Base-by-base conservation (phyloP, 2,329 filamentous ascomycete species). In the Colletotrichum caudatum region DNA sequence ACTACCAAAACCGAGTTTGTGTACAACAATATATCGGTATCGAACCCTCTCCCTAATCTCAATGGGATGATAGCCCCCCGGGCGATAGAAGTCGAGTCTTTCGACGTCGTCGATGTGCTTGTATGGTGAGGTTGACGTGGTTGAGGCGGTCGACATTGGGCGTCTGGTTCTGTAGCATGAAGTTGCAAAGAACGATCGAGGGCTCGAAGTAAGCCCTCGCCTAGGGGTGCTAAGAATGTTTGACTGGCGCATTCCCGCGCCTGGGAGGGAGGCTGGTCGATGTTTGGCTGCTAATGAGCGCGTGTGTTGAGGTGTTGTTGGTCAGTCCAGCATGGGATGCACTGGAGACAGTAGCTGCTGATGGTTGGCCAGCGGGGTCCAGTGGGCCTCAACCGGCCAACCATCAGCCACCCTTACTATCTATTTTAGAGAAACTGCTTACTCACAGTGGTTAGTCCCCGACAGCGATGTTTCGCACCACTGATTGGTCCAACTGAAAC, bases 11-110 rank as follows among this genome's bases (percentile, higher is more conserved):
- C 78, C 78, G 39, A 80, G 77, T 65, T 80, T 80, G 56, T 79
- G 75, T 3, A 78, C 75, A 39, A 79, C 64, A 2, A 67, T 62
- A 68, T 79, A 79, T 39, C 77, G 76, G 4, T 66, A 58, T 16
- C 74, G 58, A 73, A 85, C 79, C 5, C 62, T 74, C 44, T 84
- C 79, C n/a, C 78, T 80, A 18, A 84, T 77, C 18, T 75, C 73
- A 14, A 82, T 75, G 5, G 83, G 82, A 62, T 84, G 81, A 71
- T 81, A 84, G 12, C 81, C 82, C 5, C 81, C 80, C 1, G 74
- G 75, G 11, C 69, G 60, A 70, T 84, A 84, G 57, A 76, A 18
- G 16, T 74, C 64, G 1, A 76, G 71, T 6, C 26, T 66, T 51
- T 79, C 78, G 16, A 77, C 78, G n/a, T 73, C 74, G 33, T 76